Conservation (phyloP, 2,329 filamentous ascomycete species). For the Curvularia lunata region DNA sequence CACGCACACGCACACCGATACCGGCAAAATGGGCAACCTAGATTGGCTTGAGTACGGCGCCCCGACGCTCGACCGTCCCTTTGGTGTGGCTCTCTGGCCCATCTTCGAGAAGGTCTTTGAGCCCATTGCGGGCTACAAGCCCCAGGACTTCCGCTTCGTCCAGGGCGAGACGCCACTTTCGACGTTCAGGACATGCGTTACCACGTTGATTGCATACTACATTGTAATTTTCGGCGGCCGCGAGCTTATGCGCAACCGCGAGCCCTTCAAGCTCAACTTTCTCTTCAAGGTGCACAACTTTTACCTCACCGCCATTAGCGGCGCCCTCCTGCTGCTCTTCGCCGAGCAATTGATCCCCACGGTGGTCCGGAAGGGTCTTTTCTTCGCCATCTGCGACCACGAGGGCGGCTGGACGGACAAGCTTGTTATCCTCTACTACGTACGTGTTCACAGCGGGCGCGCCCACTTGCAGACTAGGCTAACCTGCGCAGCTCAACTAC, state of each 20-base stretch:
- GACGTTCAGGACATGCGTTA: slow-evolving; percentile 80
- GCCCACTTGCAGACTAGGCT: slow-evolving; percentile 36
- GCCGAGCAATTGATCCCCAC: slow-evolving; percentile 89
- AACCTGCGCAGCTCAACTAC: slow-evolving; percentile 80
- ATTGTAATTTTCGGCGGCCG: slow-evolving; percentile 90
- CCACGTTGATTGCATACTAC: slow-evolving; percentile 89
- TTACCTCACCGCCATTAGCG: slow-evolving; percentile 86
- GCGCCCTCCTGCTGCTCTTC: slow-evolving; percentile 79
- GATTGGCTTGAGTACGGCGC: slow-evolving; percentile 62
- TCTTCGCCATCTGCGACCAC: slow-evolving; percentile 82
- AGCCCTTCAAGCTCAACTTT: slow-evolving; percentile 83
- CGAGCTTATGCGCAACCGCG: slow-evolving; percentile 86
- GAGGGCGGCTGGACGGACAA: slow-evolving; percentile 92
- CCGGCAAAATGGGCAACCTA: slow-evolving; percentile 55
- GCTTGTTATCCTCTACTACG: slow-evolving; percentile 94
- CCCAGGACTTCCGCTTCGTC: slow-evolving; percentile 84
- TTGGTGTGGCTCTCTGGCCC: slow-evolving; percentile 91
- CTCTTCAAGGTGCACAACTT: slow-evolving; percentile 98
- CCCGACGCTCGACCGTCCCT: slow-evolving; percentile 88
- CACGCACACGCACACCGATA: slow-evolving; percentile 6
- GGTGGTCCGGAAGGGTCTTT: slow-evolving; percentile 79
- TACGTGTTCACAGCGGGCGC: slow-evolving; percentile 58
- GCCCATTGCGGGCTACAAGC: slow-evolving; percentile 77
- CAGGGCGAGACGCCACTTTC: slow-evolving; percentile 86
- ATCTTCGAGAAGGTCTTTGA: slow-evolving; percentile 90